Percentiles rank a stretch among this genome's conserved stretches.
phyloP scores from a whole-genome alignment of 73 alveolate genomes.

The Paramecium primaurelia region DNA sequence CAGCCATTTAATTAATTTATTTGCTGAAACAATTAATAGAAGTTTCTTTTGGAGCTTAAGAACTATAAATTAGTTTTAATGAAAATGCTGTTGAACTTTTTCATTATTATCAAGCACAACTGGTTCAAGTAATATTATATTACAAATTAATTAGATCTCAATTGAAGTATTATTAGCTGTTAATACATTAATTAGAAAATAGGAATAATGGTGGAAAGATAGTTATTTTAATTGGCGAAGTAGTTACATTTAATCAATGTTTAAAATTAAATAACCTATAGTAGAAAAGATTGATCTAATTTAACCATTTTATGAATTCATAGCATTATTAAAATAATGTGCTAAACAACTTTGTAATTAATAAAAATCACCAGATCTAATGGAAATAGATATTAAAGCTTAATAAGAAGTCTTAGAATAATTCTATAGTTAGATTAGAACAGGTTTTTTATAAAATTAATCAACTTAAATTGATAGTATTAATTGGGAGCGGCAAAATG shows the following conservation, averaged over 20 bases:
- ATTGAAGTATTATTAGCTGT: conserved; percentile 7
- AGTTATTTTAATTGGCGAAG: background rate
- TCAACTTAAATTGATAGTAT: background rate
- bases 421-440: background rate
- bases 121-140: background rate
- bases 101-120: background rate
- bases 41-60: background rate
- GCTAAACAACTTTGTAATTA: background rate
- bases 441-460: background rate
- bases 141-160: background rate
- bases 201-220: conserved; percentile 26
- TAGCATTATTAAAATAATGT: background rate
- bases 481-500: background rate
- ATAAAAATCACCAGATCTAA: background rate
- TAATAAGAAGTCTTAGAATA: background rate
- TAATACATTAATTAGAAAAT: background rate
- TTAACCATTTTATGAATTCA: background rate
- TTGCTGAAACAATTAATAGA: background rate
- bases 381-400: background rate
- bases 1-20: conserved; percentile 15
- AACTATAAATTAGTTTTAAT: background rate
- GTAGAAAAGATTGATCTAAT: background rate
- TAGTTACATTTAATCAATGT: background rate
- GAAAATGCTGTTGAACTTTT: conserved; percentile 5
- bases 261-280: background rate